Conservation (phyloP, 768 basidiomycete genomes). For the Agrocybe chaxingu region DNA sequence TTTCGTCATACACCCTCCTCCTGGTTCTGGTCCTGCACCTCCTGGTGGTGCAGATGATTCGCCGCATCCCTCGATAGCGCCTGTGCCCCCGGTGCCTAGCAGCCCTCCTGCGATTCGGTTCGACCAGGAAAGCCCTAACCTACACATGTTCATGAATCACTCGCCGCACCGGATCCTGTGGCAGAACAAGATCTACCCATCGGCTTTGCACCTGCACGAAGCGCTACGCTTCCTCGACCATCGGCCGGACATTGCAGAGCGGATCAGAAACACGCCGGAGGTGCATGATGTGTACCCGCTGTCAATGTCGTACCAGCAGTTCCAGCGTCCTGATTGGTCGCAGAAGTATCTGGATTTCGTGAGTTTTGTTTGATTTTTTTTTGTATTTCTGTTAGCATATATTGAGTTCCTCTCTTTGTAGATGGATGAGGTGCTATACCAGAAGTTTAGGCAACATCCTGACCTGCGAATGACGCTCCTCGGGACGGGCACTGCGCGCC, state of each 20-base stretch:
- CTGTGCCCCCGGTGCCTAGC: slow-evolving; percentile 18
- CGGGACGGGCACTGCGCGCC: slow-evolving; percentile 43
- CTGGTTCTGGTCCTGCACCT: background rate
- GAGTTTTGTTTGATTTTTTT: slow-evolving; percentile 19
- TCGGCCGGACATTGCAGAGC: slow-evolving; percentile 51
- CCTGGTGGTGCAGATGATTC: background rate
- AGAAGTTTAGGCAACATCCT: slow-evolving; percentile 72
- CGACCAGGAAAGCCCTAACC: slow-evolving; percentile 32
- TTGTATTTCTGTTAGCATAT: background rate
- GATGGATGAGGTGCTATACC: slow-evolving; percentile 67
- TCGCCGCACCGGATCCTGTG: slow-evolving; percentile 63
- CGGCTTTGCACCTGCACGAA: slow-evolving; percentile 73
- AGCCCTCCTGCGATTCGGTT: slow-evolving; percentile 34
- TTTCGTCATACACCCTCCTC: background rate
- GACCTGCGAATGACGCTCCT: slow-evolving; percentile 53
- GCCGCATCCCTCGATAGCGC: slow-evolving; percentile 6
- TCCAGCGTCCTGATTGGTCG: slow-evolving; percentile 56
- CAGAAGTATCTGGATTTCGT: slow-evolving; percentile 48
- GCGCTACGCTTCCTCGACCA: slow-evolving; percentile 63
- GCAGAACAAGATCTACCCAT: slow-evolving; percentile 54
- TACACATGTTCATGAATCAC: slow-evolving; percentile 58
- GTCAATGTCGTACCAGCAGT: slow-evolving; percentile 26
- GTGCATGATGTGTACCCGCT: slow-evolving; percentile 35
- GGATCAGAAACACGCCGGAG: slow-evolving; percentile 41
- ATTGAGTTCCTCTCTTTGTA: slow-evolving; percentile 19